These are phyloP conservation scores for Phytophthora chlamydospora DNA, from an alignment of 352 stramenopile genomes.

Conservation along the genomic window DNA sequence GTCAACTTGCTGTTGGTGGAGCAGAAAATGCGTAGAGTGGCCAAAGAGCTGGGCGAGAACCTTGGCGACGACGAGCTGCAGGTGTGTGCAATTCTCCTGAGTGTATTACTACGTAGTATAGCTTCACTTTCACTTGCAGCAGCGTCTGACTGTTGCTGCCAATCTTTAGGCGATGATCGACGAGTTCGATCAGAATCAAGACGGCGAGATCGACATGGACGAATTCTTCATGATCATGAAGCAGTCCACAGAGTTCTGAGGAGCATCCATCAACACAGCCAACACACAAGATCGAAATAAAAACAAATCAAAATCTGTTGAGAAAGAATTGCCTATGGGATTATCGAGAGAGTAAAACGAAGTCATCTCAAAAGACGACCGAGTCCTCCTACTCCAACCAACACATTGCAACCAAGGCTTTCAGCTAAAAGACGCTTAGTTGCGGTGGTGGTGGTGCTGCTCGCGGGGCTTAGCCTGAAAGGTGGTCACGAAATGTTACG, in stretches of 20 bases:
- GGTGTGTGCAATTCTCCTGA: conserved; percentile 28
- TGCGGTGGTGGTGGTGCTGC: conserved; percentile 80
- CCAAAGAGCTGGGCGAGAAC: conserved; percentile 93
- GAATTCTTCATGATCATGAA: conserved; percentile 94
- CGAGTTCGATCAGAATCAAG: conserved; percentile 94
- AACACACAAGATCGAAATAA: conserved; percentile 5
- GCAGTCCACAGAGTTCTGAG: conserved; percentile 77
- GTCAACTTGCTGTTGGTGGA: not conserved
- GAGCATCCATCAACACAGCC: not conserved
- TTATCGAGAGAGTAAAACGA: conserved; percentile 41
- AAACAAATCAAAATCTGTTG: conserved; percentile 7
- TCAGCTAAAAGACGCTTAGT: conserved; percentile 52
- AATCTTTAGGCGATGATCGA: conserved; percentile 93
- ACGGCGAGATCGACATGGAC: conserved; percentile 90
- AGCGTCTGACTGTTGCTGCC: conserved; percentile 1
- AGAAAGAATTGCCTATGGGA: conserved; percentile 45
- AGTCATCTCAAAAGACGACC: conserved; percentile 13
- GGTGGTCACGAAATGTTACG: conserved; percentile 7
- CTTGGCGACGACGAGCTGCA: conserved; percentile 92
- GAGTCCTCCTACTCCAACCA: conserved; percentile 24
- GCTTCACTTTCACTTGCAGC: too few relatives aligned
- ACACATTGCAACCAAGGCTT: conserved; percentile 24
- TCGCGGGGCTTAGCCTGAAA: conserved; percentile 74
- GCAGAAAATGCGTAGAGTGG: conserved; percentile 93
- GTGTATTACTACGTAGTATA: too few relatives aligned